Conservation (phyloP, 768 basidiomycete species). For the Phylloporus arenicola region DNA sequence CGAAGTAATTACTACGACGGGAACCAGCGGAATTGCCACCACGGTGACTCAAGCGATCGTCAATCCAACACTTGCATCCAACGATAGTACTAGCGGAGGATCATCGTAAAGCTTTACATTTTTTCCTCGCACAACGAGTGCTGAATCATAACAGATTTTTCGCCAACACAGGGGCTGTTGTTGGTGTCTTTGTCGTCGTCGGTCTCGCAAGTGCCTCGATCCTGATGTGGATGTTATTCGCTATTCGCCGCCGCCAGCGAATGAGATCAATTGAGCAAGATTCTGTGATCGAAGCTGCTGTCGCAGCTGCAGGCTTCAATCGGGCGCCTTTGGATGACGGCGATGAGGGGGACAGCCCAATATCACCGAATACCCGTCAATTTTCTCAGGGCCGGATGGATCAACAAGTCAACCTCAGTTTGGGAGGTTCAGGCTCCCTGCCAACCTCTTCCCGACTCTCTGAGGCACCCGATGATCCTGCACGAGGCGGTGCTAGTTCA, state of each 20-base stretch:
- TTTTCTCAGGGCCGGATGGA: slow-evolving; percentile 31
- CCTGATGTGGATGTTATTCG: slow-evolving; percentile 65
- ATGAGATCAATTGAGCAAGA: slow-evolving; percentile 62
- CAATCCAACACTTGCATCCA: slow-evolving; percentile 66
- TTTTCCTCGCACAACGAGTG: not conserved
- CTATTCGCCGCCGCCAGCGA: slow-evolving; percentile 59
- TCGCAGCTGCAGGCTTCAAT: slow-evolving; percentile 66
- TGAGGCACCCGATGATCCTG: slow-evolving; percentile 18
- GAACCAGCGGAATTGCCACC: slow-evolving; percentile 44
- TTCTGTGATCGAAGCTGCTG: slow-evolving; percentile 61
- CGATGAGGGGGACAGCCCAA: slow-evolving; percentile 38
- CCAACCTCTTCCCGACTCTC: slow-evolving; percentile 34
- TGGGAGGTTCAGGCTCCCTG: slow-evolving; percentile 14
- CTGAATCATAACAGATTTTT: slow-evolving; percentile 62
- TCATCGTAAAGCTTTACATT: slow-evolving; percentile 42
- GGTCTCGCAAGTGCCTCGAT: slow-evolving; percentile 73
- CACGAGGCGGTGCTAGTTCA: slow-evolving; percentile 40
- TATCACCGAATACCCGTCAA: slow-evolving; percentile 17
- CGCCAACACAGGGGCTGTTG: slow-evolving; percentile 82
- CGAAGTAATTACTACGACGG: slow-evolving; percentile 48
- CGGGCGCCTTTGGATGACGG: slow-evolving; percentile 66
- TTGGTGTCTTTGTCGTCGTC: slow-evolving; percentile 86
- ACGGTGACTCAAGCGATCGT: slow-evolving; percentile 59
- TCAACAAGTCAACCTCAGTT: slow-evolving; percentile 32
- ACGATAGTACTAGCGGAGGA: slow-evolving; percentile 35